Evolutionary conservation across 2,329 filamentous ascomycete species (phyloP).

Genomic region (Fusarium nelsonii): DNA sequence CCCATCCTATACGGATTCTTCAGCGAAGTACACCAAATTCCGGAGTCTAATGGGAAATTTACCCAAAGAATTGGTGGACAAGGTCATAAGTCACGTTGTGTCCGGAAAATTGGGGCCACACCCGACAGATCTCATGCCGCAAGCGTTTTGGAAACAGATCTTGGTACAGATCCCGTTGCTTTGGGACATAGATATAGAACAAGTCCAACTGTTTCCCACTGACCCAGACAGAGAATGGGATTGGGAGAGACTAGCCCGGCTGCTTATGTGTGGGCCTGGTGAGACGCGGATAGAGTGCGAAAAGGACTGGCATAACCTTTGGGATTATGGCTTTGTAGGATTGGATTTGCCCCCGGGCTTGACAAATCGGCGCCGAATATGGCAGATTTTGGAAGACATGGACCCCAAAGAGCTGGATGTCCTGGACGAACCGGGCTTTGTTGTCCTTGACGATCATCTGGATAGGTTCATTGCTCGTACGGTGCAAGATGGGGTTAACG

Average conservation of each 20-base stretch:
- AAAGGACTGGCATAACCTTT: background rate
- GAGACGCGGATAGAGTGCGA: background rate
- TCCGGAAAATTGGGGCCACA: accelerated
- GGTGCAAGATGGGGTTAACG: background rate
- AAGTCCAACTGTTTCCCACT: background rate
- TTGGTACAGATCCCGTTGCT: background rate
- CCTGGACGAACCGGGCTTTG: background rate
- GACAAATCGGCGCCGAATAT: background rate
- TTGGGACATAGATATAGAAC: background rate
- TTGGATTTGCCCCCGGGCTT: background rate
- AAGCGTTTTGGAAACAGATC: background rate
- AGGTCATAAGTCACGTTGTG: background rate
- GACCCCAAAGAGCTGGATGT: background rate
- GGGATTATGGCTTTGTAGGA: background rate
- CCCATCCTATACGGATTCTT: no score
- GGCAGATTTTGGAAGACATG: background rate
- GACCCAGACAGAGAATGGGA: background rate
- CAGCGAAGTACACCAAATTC: background rate
- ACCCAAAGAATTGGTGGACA: background rate
- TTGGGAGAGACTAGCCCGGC: background rate
- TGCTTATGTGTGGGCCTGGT: background rate
- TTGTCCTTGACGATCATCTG: background rate
- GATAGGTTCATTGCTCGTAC: background rate
- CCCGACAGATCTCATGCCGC: background rate
- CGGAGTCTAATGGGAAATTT: background rate